These are phyloP conservation scores for Neurospora sp. DNA, from an alignment of 495 filamentous ascomycete species.

Conservation along the genomic window DNA sequence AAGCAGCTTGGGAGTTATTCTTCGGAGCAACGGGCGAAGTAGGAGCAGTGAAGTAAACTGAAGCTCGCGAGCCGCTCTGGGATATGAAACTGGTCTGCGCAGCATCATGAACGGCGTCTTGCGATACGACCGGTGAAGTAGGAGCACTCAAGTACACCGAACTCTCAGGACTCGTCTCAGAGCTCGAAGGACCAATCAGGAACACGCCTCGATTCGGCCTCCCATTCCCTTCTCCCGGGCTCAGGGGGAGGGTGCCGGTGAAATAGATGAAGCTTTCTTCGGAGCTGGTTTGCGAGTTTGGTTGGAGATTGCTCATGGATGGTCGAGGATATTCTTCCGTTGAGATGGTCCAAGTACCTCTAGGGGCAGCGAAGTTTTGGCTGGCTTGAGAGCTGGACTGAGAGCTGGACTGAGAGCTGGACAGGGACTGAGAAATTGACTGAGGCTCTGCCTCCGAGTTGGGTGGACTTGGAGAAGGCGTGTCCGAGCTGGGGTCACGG, in stretches of 20 bases:
- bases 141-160: neutral
- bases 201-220: neutral
- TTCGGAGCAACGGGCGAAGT: accelerated
- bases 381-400: neutral
- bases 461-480: neutral
- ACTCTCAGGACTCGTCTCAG: neutral
- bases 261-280: neutral
- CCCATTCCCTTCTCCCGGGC: no score
- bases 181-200: neutral
- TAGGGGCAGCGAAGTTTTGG: neutral
- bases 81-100: neutral
- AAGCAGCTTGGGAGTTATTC: neutral
- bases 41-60: neutral
- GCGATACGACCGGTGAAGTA: accelerated
- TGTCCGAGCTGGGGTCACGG: neutral
- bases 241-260: neutral
- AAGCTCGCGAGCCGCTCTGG: neutral
- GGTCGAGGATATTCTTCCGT: neutral
- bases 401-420: neutral
- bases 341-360: neutral
- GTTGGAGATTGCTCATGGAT: neutral
- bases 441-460: neutral
- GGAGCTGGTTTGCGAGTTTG: neutral
- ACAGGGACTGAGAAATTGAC: neutral
- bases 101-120: neutral